Evolutionary conservation across 2,329 filamentous ascomycete species (phyloP).

Genomic region (Penicillium decumbens): DNA sequence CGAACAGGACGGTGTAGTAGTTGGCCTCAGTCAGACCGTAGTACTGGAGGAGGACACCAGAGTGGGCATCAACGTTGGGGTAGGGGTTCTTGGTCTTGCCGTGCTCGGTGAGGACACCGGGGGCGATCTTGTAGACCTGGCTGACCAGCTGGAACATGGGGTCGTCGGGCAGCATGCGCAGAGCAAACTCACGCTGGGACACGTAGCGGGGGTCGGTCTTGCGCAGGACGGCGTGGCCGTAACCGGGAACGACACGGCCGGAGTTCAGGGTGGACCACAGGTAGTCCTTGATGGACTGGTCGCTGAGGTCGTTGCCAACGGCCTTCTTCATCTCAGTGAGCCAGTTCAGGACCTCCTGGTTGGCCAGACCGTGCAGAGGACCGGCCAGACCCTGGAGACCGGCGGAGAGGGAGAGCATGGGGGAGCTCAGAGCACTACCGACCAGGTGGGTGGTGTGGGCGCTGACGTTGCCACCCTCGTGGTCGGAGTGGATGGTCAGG

Average conservation of each 20-base stretch:
- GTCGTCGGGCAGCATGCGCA: slow-evolving; percentile 89
- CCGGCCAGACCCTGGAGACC: slow-evolving; percentile 97
- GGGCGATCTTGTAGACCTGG: slow-evolving; percentile 99
- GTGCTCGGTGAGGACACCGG: slow-evolving; percentile 95
- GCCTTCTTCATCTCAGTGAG: slow-evolving; percentile 97
- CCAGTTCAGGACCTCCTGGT: slow-evolving; percentile 99
- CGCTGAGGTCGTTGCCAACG: slow-evolving; percentile 89
- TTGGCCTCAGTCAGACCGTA: slow-evolving; percentile 97
- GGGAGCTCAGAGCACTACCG: slow-evolving; percentile 91
- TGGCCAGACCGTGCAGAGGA: slow-evolving; percentile 96
- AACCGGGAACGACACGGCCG: slow-evolving; percentile 94
- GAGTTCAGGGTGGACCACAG: slow-evolving; percentile 95
- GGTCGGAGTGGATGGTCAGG: slow-evolving; percentile 99
- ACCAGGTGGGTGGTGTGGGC: slow-evolving; percentile 99
- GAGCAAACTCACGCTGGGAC: slow-evolving; percentile 95
- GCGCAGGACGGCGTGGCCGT: slow-evolving; percentile 97
- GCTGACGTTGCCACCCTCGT: slow-evolving; percentile 98
- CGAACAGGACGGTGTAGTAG: slow-evolving; percentile 99
- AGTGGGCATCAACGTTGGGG: slow-evolving; percentile 99
- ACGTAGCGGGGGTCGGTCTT: slow-evolving; percentile 99
- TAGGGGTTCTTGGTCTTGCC: slow-evolving; percentile 99
- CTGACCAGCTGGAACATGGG: slow-evolving; percentile 99
- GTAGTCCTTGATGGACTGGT: slow-evolving; percentile 96
- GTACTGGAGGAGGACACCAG: slow-evolving; percentile 98
- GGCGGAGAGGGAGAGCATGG: slow-evolving; percentile 92